phyloP scores from a whole-genome alignment of 176 grass and related monocot genomes.

The Cocos nucifera region DNA sequence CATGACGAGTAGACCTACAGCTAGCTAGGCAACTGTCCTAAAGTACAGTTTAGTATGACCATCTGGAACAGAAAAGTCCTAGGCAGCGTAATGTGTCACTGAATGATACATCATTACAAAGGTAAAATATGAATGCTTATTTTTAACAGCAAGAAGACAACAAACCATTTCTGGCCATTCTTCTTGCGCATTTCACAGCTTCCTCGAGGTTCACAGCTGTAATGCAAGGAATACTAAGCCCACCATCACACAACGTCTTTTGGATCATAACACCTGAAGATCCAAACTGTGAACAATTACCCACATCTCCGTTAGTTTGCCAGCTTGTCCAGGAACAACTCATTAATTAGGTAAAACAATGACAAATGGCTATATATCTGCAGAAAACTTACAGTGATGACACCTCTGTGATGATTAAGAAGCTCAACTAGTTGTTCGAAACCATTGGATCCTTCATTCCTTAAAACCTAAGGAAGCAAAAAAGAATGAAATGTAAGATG shows the following conservation, averaged over 20 bases:
- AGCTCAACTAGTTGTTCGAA: conserved; percentile 8
- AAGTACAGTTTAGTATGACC: too few species aligned
- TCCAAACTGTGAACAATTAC: conserved; percentile 1
- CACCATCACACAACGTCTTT: conserved; percentile 10
- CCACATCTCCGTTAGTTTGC: not conserved
- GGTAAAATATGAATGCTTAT: too few species aligned
- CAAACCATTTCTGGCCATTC: conserved; percentile 6
- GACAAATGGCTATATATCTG: not conserved
- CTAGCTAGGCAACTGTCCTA: too few species aligned
- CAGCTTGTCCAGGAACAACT: not conserved
- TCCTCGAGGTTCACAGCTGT: not conserved
- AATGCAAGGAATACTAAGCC: conserved; percentile 11
- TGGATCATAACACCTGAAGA: conserved; percentile 12
- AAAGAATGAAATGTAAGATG: not conserved
- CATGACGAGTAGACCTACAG: too few species aligned
- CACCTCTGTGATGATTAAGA: conserved; percentile 12
- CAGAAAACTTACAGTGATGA: conserved; percentile 7
- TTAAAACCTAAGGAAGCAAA: conserved; percentile 4
- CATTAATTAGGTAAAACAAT: not conserved
- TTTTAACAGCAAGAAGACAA: too few species aligned
- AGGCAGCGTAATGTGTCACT: too few species aligned
- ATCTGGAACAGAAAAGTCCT: too few species aligned
- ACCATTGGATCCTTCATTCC: conserved; percentile 2
- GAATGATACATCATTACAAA: too few species aligned
- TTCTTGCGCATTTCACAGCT: conserved; percentile 1